Conservation (phyloP, 306 rosid genomes). For the Cucumis sativus region DNA sequence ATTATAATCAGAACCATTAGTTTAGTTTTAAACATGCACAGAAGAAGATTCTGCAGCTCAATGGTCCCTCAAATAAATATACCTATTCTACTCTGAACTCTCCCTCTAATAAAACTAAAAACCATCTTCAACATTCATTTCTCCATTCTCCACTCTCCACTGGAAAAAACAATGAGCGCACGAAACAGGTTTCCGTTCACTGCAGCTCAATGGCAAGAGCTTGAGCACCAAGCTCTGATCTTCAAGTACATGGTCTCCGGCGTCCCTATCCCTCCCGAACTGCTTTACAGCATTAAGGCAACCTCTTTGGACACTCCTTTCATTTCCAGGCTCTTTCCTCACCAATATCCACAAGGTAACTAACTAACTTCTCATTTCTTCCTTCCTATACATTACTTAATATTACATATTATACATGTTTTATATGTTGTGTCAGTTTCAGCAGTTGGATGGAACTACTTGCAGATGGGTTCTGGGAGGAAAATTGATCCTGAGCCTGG, state of each 20-base stretch:
- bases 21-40: slow-evolving; percentile 53
- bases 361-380: not conserved
- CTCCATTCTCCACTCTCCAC: not conserved
- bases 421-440: not conserved
- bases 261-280: slow-evolving; percentile 82
- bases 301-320: slow-evolving; percentile 48
- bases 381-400: not conserved
- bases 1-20: slow-evolving; percentile 78
- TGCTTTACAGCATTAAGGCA: slow-evolving; percentile 52
- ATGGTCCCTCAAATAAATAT: slow-evolving; percentile 91
- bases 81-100: slow-evolving; percentile 33
- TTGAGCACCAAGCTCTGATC: slow-evolving; percentile 91
- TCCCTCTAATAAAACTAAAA: not conserved
- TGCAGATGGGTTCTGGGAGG: slow-evolving; percentile 83
- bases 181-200: slow-evolving; percentile 73
- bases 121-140: not conserved
- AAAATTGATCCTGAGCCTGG: slow-evolving; percentile 97
- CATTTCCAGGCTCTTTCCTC: slow-evolving; percentile 49
- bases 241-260: slow-evolving; percentile 95
- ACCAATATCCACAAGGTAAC: slow-evolving; percentile 49
- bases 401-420: not conserved
- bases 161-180: slow-evolving; percentile 24
- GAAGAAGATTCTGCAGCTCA: slow-evolving; percentile 85
- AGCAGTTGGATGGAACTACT: slow-evolving; percentile 92
- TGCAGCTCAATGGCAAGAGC: slow-evolving; percentile 97